Percentiles rank a stretch among this genome's conserved stretches.
Conservation (phyloP, 2,329 filamentous ascomycete genomes). For the Fusarium clavum region DNA sequence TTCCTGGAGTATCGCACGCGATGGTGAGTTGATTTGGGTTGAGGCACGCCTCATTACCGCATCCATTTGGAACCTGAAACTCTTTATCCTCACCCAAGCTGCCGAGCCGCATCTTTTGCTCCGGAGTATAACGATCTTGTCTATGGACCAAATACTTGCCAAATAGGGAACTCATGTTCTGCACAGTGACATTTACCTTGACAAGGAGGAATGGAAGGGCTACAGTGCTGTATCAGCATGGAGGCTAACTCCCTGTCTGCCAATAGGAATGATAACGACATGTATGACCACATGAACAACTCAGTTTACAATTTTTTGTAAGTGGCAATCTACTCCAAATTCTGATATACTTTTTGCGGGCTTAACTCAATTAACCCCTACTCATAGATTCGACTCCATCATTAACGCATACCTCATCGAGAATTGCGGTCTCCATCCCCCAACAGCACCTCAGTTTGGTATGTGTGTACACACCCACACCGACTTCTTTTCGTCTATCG, state of each 20-base stretch:
- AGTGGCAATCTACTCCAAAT: slow-evolving; percentile 33
- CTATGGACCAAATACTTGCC: slow-evolving; percentile 4
- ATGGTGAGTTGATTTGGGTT: slow-evolving; percentile 70
- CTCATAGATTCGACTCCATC: slow-evolving; percentile 80
- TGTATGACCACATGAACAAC: slow-evolving; percentile 96
- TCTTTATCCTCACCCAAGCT: neutral
- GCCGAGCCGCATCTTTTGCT: neutral
- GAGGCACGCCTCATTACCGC: slow-evolving; percentile 1
- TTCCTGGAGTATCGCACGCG: slow-evolving; percentile 84
- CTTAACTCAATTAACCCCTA: neutral
- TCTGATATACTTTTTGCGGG: neutral
- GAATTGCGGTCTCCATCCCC: slow-evolving; percentile 78
- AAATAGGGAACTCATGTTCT: slow-evolving; percentile 12
- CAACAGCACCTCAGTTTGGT: slow-evolving; percentile 77
- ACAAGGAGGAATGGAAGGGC: slow-evolving; percentile 15
- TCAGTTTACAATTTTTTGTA: slow-evolving; percentile 84
- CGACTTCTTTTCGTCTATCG: slow-evolving; percentile 84
- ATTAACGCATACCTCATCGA: slow-evolving; percentile 90
- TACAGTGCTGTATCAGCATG: neutral
- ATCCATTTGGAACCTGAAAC: neutral
- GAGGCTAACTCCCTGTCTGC: slow-evolving; percentile 28
- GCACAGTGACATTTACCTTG: slow-evolving; percentile 10
- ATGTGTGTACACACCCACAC: slow-evolving; percentile 88
- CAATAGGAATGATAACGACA: slow-evolving; percentile 88
- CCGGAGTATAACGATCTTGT: neutral